Conservation (phyloP, 768 basidiomycete species). For the Pleurotus giganteus region DNA sequence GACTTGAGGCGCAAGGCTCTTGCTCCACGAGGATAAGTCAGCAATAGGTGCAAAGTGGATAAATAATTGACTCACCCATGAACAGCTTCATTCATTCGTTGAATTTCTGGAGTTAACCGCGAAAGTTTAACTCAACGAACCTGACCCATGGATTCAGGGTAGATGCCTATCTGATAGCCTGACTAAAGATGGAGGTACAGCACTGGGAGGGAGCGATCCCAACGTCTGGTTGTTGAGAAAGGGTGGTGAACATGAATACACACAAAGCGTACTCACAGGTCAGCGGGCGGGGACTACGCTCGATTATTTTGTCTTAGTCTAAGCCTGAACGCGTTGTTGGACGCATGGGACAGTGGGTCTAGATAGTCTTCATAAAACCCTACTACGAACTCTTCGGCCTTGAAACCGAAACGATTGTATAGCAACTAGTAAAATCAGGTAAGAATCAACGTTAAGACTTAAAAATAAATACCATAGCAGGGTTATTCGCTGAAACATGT, state of each 20-base stretch:
- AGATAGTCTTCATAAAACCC: conserved; percentile 83
- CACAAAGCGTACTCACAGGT: neutral
- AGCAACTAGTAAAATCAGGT: conserved; percentile 45
- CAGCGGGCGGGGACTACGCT: neutral
- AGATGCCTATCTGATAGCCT: no score
- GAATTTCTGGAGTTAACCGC: no score
- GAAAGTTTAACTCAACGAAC: no score
- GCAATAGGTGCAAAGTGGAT: neutral
- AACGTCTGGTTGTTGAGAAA: no score
- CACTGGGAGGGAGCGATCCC: no score
- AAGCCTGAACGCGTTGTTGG: conserved; percentile 79
- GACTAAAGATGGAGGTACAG: no score
- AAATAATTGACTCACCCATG: neutral
- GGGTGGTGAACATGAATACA: neutral
- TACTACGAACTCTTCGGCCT: conserved; percentile 79
- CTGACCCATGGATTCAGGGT: no score
- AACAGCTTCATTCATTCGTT: no score
- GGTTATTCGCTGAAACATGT: conserved; percentile 79
- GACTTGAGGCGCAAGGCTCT: neutral
- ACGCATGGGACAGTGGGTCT: conserved; percentile 63
- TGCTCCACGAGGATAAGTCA: neutral
- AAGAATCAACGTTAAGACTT: neutral
- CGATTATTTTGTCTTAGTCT: conserved; percentile 57
- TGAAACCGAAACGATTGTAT: conserved; percentile 87
- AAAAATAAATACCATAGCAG: conserved; percentile 61